Base-by-base conservation (phyloP, 257 asterid genomes). In the Gynochthodes officinalis region DNA sequence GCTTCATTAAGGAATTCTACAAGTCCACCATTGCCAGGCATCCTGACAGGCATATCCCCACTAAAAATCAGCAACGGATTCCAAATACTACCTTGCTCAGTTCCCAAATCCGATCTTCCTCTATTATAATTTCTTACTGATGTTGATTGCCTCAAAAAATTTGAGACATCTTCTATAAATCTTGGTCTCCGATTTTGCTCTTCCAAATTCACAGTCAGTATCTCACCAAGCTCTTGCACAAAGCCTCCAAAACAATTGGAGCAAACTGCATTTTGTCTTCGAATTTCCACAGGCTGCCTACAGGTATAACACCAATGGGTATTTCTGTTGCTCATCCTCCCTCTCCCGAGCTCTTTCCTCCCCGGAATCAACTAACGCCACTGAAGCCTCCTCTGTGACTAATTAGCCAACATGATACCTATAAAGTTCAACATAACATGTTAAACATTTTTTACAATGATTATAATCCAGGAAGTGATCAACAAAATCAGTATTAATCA, bases 251-350 rank as follows among this genome's bases (percentile, higher is more conserved):
- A 72, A 27, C 99, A 95, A 72, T 79, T 81, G 43, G 90, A 84
- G 76, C 98, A 94, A 14, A 64, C 82, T 28, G 75, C 54, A 67
- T 67, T 77, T 48, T 21, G 85, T 32, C 83, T 73, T 44, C 40
- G 75, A 40, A 92, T 87, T 58, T 76, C 75, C 33, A 95, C 88
- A 0, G 96, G 91, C 60, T 92, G 98, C 55, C 87, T 77, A 72
- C 99, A 95, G 75, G 78, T 87, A 61, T 88, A 78, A 75, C 99
- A 95, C 98, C 99, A 95, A 75, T 91, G 98, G 13, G 90, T 86
- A 63, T 86, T 78, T 59, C 88, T 79, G 6, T 78, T 78, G 33
- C 78, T 84, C 28, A 89, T 93, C 83, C 55, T 82, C 61, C 53
- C 44, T 73, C 79, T 59, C 70, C 75, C 48, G 10, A 61, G 66